These are phyloP conservation scores for Yarrowia galli DNA, from an alignment of 1,139 yeast genomes.

Conservation along the genomic window DNA sequence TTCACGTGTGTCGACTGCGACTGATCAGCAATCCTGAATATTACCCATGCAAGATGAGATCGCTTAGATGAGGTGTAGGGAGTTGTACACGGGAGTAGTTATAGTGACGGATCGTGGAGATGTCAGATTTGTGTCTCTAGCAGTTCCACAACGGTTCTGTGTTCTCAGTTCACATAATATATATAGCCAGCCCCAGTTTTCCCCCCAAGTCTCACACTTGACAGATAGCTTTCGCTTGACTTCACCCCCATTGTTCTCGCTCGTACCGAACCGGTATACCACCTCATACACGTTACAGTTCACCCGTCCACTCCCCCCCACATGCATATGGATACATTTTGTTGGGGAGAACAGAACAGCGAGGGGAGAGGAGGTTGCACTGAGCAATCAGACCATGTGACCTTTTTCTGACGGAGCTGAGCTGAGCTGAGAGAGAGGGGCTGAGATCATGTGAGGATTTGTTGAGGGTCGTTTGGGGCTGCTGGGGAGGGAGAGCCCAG, in stretches of 20 bases:
- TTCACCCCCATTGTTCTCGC: no score
- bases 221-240: not conserved
- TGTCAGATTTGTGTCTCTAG: not conserved
- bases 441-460: conserved; percentile 2
- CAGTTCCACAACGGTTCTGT: not conserved
- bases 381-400: conserved; percentile 31
- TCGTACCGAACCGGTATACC: no score
- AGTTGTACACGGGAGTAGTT: no score
- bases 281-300: not conserved
- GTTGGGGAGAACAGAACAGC: conserved; percentile 26
- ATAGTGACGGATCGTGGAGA: no score
- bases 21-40: conserved; percentile 17
- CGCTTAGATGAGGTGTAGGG: conserved; percentile 5
- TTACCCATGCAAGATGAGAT: conserved; percentile 24
- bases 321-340: conserved; percentile 30
- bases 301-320: conserved; percentile 7
- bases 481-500: not conserved
- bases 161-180: not conserved
- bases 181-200: not conserved
- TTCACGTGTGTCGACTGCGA: conserved; percentile 19
- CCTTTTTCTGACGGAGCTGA: not conserved
- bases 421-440: not conserved
- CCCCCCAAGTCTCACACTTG: not conserved
- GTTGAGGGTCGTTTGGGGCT: not conserved
- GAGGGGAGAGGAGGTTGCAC: conserved; percentile 14